A percentile compares a stretch with the other conserved stretches of the same genome.
phyloP scores from a whole-genome alignment of 2,329 filamentous ascomycete species.

The Colletotrichum nymphaeae region DNA sequence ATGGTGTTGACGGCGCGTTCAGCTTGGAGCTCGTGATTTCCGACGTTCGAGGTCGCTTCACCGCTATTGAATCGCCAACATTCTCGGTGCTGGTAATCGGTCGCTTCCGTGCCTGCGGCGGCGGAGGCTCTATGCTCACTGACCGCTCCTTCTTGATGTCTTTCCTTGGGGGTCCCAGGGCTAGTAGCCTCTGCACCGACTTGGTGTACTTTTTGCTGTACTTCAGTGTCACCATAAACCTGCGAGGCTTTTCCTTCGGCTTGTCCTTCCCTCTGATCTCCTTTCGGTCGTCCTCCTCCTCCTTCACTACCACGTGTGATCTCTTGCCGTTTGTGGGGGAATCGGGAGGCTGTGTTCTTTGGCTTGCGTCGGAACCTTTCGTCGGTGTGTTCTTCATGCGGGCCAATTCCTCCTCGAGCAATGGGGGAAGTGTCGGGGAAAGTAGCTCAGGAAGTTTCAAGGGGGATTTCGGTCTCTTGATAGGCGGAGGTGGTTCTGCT shows the following conservation, averaged over 20 bases:
- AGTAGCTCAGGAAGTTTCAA: conserved; percentile 60
- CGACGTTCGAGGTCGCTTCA: conserved; percentile 56
- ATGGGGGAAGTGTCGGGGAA: conserved; percentile 66
- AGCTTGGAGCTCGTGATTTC: conserved; percentile 51
- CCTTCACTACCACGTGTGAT: conserved; percentile 37
- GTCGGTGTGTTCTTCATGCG: conserved; percentile 45
- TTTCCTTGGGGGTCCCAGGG: conserved; percentile 50
- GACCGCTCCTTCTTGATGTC: conserved; percentile 51
- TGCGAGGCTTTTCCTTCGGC: conserved; percentile 35
- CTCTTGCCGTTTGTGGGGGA: conserved; percentile 47
- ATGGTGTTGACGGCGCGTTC: conserved; percentile 61
- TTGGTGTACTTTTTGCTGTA: conserved; percentile 60
- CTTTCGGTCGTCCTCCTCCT: conserved; percentile 47
- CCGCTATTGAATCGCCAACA: conserved; percentile 48
- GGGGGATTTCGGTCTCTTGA: conserved; percentile 52
- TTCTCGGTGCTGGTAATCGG: conserved; percentile 52
- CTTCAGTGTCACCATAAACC: conserved; percentile 58
- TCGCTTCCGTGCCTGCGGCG: conserved; percentile 59
- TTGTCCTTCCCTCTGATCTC: conserved; percentile 40
- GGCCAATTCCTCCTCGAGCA: conserved; percentile 60
- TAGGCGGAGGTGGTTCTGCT: conserved; percentile 39
- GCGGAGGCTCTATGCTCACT: conserved; percentile 53
- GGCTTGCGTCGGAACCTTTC: conserved; percentile 37
- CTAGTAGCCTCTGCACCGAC: conserved; percentile 59
- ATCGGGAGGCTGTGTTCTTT: conserved; percentile 44